Percentiles rank a stretch among this genome's conserved stretches.
Conservation (phyloP, 345 rosid species). For the Excoecaria cochinchinensis region DNA sequence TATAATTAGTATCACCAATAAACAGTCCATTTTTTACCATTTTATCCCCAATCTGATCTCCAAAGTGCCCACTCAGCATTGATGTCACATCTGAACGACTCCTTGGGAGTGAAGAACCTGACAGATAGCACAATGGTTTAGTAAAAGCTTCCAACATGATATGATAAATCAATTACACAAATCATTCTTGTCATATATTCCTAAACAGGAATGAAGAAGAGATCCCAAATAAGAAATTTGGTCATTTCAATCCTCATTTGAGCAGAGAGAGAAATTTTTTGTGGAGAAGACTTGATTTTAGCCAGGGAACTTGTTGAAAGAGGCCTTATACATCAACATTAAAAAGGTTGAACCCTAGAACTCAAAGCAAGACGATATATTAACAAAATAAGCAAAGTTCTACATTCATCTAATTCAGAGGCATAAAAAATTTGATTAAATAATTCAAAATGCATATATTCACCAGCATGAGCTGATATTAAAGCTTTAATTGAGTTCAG, state of each 20-base stretch:
- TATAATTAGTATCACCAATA: conserved; percentile 17
- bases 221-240: background rate
- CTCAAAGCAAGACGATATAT: background rate
- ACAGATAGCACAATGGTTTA: conserved; percentile 28
- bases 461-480: background rate
- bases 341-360: background rate
- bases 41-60: conserved; percentile 60
- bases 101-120: conserved; percentile 59
- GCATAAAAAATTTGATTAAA: background rate
- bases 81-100: conserved; percentile 70
- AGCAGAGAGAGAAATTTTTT: background rate
- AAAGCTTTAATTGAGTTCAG: background rate
- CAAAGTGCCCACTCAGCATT: conserved; percentile 35
- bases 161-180: conserved; percentile 4
- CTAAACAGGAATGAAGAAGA: background rate
- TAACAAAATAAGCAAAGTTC: background rate
- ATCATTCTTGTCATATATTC: background rate
- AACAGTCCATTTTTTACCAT: conserved; percentile 39
- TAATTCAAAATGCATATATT: background rate
- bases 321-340: background rate
- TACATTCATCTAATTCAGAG: background rate
- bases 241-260: background rate
- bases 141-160: conserved; percentile 21
- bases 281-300: background rate
- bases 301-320: background rate